Conservation (phyloP, 1,284 basidiomycete genomes). For the Cryptococcus deneoformans region DNA sequence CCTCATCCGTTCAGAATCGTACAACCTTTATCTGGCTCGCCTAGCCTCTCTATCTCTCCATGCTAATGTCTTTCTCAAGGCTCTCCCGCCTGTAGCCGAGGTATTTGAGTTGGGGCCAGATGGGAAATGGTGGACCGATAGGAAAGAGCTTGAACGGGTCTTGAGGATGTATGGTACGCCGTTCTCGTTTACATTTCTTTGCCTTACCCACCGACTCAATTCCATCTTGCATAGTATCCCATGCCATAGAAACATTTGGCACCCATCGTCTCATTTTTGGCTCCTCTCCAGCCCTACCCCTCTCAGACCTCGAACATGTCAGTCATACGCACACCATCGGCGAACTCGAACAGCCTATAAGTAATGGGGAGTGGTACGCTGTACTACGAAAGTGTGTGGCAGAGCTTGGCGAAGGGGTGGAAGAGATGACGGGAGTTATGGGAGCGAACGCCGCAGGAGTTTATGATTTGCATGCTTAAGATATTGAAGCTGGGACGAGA, state of each 20-base stretch:
- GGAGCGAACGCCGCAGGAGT: constrained; percentile 31
- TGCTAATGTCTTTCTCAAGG: constrained; percentile 69
- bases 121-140: constrained; percentile 50
- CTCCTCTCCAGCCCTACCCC: constrained; percentile 51
- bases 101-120: constrained; percentile 41
- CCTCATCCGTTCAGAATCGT: constrained; percentile 72
- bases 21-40: constrained; percentile 69
- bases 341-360: constrained; percentile 46
- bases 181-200: neutral
- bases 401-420: constrained; percentile 77
- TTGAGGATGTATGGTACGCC: constrained; percentile 85
- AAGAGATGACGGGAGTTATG: constrained; percentile 55
- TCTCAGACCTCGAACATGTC: constrained; percentile 10
- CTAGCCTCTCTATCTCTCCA: constrained; percentile 72
- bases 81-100: constrained; percentile 73
- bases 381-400: constrained; percentile 65
- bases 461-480: constrained; percentile 12
- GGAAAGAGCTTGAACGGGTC: constrained; percentile 69
- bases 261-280: constrained; percentile 59
- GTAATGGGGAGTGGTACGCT: constrained; percentile 70
- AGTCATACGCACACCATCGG: neutral
- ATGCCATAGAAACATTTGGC: constrained; percentile 64
- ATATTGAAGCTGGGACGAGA: no score
- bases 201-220: no score
- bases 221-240: constrained; percentile 20